Conservation (phyloP, 129 eudicot species). For the Saussurea involucrata region DNA sequence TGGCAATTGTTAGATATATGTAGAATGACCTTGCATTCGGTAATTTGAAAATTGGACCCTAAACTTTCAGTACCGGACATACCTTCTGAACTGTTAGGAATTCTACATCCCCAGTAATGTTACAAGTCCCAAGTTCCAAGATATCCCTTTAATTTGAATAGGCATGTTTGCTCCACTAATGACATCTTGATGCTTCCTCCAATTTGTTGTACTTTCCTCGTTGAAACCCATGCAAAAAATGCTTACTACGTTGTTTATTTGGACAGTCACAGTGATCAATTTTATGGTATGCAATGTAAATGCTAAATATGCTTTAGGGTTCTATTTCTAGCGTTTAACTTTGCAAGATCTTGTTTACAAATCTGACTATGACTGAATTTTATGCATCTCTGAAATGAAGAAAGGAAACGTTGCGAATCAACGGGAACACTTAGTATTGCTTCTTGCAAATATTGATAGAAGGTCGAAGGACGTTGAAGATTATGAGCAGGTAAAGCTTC, state of each 20-base stretch:
- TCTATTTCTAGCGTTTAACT: conserved; percentile 6
- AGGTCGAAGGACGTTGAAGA: conserved; percentile 50
- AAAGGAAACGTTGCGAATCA: conserved; percentile 99
- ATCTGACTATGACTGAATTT: conserved; percentile 22
- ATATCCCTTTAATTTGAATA: background rate
- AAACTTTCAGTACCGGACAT: background rate
- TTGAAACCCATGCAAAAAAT: background rate
- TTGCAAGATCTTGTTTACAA: background rate
- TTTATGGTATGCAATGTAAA: background rate
- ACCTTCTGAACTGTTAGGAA: background rate
- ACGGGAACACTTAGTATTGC: conserved; percentile 88
- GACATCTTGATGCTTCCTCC: background rate
- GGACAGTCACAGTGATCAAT: background rate
- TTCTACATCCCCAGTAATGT: background rate
- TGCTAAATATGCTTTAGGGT: background rate
- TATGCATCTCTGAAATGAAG: conserved; percentile 42
- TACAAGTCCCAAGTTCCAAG: background rate
- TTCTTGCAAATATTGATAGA: conserved; percentile 91
- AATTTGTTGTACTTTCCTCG: background rate
- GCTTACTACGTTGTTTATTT: background rate
- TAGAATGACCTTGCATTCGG: background rate
- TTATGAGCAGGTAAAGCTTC: conserved; percentile 55
- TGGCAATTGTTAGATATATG: background rate
- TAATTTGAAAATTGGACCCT: background rate
- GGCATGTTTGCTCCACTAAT: background rate